phyloP scores from a whole-genome alignment of 257 asterid species.

The Primulina eburnea region DNA sequence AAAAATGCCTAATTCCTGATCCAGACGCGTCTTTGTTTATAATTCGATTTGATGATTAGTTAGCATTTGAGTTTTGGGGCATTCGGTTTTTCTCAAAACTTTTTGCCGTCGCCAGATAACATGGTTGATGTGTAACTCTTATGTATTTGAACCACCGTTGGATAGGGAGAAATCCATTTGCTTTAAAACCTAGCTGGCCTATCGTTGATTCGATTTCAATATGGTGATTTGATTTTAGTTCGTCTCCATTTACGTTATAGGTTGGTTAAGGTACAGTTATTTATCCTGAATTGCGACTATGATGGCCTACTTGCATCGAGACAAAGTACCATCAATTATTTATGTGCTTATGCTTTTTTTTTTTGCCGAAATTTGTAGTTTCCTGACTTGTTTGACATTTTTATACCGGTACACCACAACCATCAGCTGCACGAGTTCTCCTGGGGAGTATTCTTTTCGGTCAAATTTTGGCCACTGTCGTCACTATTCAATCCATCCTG shows the following conservation, averaged over 20 bases:
- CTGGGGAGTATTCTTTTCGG: no score
- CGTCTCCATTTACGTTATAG: background rate
- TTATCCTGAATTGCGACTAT: background rate
- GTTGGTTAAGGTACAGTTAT: no score
- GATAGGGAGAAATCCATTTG: background rate
- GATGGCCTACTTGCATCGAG: background rate
- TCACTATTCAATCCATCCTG: background rate
- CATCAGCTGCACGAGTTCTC: background rate
- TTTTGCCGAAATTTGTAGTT: background rate
- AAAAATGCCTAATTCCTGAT: background rate
- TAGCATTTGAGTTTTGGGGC: background rate
- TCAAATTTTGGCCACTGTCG: no score
- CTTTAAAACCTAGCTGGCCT: background rate
- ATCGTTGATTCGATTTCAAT: background rate
- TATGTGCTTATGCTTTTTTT: background rate
- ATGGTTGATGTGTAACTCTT: background rate
- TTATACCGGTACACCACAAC: background rate
- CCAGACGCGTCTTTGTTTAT: background rate
- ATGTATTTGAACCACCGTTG: background rate
- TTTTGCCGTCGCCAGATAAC: background rate
- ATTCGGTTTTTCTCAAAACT: no score
- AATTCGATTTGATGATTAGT: background rate
- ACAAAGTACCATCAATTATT: background rate
- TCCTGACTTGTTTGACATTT: background rate
- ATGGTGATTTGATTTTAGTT: background rate